Evolutionary conservation across 257 asterid genomes (phyloP), one percentile per base, ranked within the genome.

Genomic region (Gardenia jasminoides): DNA sequence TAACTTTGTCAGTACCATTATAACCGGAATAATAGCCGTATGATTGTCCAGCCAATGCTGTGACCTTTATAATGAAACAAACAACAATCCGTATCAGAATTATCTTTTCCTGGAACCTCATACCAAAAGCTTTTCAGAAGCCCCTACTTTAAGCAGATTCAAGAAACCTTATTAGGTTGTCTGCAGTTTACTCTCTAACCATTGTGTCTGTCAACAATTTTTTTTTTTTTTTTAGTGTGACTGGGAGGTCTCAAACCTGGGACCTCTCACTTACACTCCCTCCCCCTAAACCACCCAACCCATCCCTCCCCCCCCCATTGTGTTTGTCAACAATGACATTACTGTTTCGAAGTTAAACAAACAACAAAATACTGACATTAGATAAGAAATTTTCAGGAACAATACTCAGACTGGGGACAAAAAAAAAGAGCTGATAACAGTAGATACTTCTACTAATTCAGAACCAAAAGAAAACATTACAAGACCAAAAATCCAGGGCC

Each of bases 21-120:
- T 88, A 92, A 79, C 92, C 97, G 78, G 91, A 79, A 79, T 92
- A 92, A 62, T 92, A 92, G 81, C 90, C 87, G 78, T 89, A 90
- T 36, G 92, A 83, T 85, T 88, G 92, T 72, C 89, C 76, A 2
- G 88, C 88, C 50, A 16, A 74, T 78, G 86, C 81, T 44, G 85
- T 72, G 66, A 89, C 84, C 96, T 91, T 85, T 86, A 85, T 44
- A 76, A 54, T 70, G 54, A 81, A 67, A 58, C 79, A 82, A 81
- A 78, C 52, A 58, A 15, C 17, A 79, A 30, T 22, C 16, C 1
- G 48, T 24, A 61, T 56, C 52, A 79, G 36, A 54, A 54, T 79
- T 33, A 56, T 56, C 48, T 72, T 52, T 26, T 39, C 28, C 44
- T 30, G 31, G 66, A 72, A 62, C 31, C n/a, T 33, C 39, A 58